Conservation (phyloP, 106 monocot species). For the Alisma plantagoaquatica region DNA sequence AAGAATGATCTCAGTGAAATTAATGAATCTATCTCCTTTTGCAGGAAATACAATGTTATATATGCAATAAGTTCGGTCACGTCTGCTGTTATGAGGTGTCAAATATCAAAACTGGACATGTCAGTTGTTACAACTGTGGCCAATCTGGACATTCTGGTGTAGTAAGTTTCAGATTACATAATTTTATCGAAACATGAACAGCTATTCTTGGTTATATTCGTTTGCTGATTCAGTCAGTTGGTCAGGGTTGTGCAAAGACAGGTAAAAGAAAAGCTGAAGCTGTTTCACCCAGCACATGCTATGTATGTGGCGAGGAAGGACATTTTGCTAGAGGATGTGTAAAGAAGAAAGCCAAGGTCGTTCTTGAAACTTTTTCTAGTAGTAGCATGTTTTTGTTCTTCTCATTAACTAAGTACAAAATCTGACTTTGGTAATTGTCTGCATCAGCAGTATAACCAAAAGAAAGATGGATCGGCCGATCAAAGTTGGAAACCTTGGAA, state of each 20-base stretch:
- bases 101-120: slow-evolving; percentile 24
- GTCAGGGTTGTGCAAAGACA: slow-evolving; percentile 64
- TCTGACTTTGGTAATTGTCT: too few species aligned
- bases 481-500: too few species aligned
- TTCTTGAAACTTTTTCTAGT: too few species aligned
- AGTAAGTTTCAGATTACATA: slow-evolving; percentile 29
- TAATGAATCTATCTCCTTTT: slow-evolving; percentile 23
- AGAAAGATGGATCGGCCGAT: too few species aligned
- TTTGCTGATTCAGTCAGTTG: too few species aligned
- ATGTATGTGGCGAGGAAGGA: slow-evolving; percentile 72
- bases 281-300: slow-evolving; percentile 40
- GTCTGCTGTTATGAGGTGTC: slow-evolving; percentile 52
- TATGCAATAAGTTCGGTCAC: slow-evolving; percentile 76
- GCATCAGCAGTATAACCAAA: too few species aligned
- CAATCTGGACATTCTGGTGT: slow-evolving; percentile 61
- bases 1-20: neutral
- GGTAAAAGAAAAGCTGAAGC: slow-evolving; percentile 20
- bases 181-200: too few species aligned
- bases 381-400: too few species aligned
- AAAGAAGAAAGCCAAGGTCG: too few species aligned
- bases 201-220: too few species aligned
- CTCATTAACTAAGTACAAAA: too few species aligned
- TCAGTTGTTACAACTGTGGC: slow-evolving; percentile 85
- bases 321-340: slow-evolving; percentile 84
- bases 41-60: slow-evolving; percentile 76